A percentile compares a stretch with the other conserved stretches of the same genome.
Conservation (phyloP, 1,139 yeast species). For the Yamadazyma oceani region DNA sequence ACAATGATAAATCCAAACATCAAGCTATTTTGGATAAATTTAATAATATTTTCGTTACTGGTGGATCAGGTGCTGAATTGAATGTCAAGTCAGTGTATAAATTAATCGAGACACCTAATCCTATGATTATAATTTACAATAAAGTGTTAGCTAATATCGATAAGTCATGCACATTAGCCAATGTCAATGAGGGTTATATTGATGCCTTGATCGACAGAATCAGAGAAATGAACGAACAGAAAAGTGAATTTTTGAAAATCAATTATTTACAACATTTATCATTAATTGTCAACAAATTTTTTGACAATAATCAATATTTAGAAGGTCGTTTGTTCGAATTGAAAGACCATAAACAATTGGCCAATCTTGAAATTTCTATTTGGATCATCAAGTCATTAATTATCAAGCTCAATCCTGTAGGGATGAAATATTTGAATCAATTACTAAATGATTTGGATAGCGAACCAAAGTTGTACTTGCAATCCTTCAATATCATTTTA, state of each 20-base stretch:
- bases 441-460: slow-evolving; percentile 43
- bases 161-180: slow-evolving; percentile 19
- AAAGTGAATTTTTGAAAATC: slow-evolving; percentile 38
- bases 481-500: slow-evolving; percentile 62
- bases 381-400: slow-evolving; percentile 78
- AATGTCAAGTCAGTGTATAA: slow-evolving; percentile 14
- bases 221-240: slow-evolving; percentile 7
- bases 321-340: slow-evolving; percentile 2
- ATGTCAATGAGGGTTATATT: slow-evolving; percentile 11
- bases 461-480: slow-evolving; percentile 39
- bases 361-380: slow-evolving; percentile 50
- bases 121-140: slow-evolving; percentile 47
- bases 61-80: slow-evolving; percentile 9
- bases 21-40: slow-evolving; percentile 38
- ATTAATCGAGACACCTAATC: slow-evolving; percentile 34
- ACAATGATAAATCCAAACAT: slow-evolving; percentile 37
- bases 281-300: slow-evolving; percentile 53
- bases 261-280: slow-evolving; percentile 62
- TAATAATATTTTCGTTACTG: slow-evolving; percentile 24
- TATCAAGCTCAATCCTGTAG: slow-evolving; percentile 52
- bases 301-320: slow-evolving; percentile 12
- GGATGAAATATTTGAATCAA: slow-evolving; percentile 38
- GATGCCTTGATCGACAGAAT: slow-evolving; percentile 6
- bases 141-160: slow-evolving; percentile 55
- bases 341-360: slow-evolving; percentile 6